Base-by-base conservation (phyloP, 2,329 filamentous ascomycete species). In the Sporothrix inflata region DNA sequence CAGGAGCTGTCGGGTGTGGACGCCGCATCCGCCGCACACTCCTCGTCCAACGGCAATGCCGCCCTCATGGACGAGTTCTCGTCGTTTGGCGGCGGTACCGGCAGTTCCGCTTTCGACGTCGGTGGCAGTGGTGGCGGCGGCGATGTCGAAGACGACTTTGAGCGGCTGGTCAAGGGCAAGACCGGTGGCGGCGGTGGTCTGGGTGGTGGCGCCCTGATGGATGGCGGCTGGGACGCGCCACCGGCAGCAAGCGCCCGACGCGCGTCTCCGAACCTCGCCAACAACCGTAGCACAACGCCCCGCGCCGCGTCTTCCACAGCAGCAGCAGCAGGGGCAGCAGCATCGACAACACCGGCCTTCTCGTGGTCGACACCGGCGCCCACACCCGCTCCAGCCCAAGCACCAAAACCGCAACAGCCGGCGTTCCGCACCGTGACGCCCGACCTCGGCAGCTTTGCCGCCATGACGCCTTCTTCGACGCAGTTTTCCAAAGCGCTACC, bases 141-240 rank as follows among this genome's bases (percentile, higher is more conserved):
- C 42, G 84, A 86, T 4, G 85, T 84, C 2, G 86, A 92, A 66
- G 88, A 92, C 73, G 94, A 97, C 78, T 99, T 98, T 78, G 94
- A 97, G 79, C 89, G 89, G 1, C 88, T 99, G 2, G 94, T 99
- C 69, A 94, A 97, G 78, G 95, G 95, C 9, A 89, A 88, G 71
- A 83, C 85, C 63, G 81, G 80, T 24, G 65, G 66, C 1, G 55
- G 63, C 30, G 47, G 60, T 5, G 55, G 68, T 12, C 9, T 19
- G 47, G 24, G 24, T 55, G n/a, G 45, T n/a, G 53, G 38, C 24
- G 74, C 68, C 11, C 45, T 76, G 4, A 68, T 75, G 71, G 74
- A 76, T 19, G 72, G 57, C 27, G 73, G 73, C 70, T 75, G 72
- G 72, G 72, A 65, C 6, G 24, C 61, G 2, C n/a, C 57, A 6